phyloP scores from a whole-genome alignment of 2,329 filamentous ascomycete genomes.

The Xylariaceae sp. region DNA sequence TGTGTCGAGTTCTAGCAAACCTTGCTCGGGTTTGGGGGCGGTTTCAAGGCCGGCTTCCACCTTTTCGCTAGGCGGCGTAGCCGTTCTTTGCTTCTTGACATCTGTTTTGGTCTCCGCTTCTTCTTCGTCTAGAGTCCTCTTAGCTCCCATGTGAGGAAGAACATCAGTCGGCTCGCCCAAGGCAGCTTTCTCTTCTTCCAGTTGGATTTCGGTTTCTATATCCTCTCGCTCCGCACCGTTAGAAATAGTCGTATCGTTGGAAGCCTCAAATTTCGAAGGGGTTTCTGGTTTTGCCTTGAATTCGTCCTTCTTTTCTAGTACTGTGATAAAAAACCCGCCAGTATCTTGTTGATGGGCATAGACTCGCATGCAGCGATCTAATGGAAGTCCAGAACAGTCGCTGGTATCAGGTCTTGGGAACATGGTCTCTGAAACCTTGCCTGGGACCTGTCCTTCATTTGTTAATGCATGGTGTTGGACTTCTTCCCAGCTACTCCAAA shows the following conservation, averaged over 20 bases:
- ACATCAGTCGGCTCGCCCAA: slow-evolving; percentile 38
- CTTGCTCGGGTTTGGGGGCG: slow-evolving; percentile 10
- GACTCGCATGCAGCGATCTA: slow-evolving; percentile 89
- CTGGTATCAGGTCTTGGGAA: slow-evolving; percentile 67
- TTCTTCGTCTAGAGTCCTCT: slow-evolving; percentile 40
- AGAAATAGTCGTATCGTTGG: slow-evolving; percentile 23
- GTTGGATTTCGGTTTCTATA: slow-evolving; percentile 33
- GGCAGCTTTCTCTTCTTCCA: slow-evolving; percentile 41
- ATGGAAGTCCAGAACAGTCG: slow-evolving; percentile 66
- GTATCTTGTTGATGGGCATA: slow-evolving; percentile 97
- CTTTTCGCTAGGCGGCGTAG: slow-evolving; percentile 21
- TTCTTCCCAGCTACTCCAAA: slow-evolving; percentile 82
- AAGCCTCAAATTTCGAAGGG: slow-evolving; percentile 46
- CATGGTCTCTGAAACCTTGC: slow-evolving; percentile 77
- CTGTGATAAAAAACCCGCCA: slow-evolving; percentile 95
- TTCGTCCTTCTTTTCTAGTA: slow-evolving; percentile 88
- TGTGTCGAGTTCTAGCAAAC: slow-evolving; percentile 16
- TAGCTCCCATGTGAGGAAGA: slow-evolving; percentile 35
- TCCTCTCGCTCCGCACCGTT: slow-evolving; percentile 24
- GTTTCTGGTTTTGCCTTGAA: slow-evolving; percentile 77
- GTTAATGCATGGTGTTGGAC: slow-evolving; percentile 70
- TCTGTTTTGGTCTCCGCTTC: slow-evolving; percentile 43
- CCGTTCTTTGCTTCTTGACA: slow-evolving; percentile 53
- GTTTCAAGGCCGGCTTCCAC: slow-evolving; percentile 25
- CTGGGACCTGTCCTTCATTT: slow-evolving; percentile 62